Percentiles rank a stretch among this genome's conserved stretches.
Evolutionary conservation across 805 yeast species (phyloP).

Genomic region (Pichia nakasei): DNA sequence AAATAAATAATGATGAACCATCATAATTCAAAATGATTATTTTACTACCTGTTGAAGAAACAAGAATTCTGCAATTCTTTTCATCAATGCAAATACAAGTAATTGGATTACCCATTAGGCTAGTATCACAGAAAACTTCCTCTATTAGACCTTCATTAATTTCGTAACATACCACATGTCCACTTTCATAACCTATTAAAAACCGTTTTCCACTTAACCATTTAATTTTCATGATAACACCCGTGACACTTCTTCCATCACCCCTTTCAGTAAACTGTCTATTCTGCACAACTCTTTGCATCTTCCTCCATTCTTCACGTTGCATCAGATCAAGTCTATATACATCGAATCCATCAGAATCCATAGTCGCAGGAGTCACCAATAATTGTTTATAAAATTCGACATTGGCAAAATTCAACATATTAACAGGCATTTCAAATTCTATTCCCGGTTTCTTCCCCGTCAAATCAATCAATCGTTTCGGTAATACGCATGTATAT

Average conservation of each 20-base stretch:
- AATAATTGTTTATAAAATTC: slow-evolving; percentile 27
- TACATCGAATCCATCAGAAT: slow-evolving; percentile 58
- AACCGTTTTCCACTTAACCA: slow-evolving; percentile 30
- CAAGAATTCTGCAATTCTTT: slow-evolving; percentile 21
- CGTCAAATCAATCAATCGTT: slow-evolving; percentile 5
- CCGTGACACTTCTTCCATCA: slow-evolving; percentile 32
- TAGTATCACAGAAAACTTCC: slow-evolving; percentile 16
- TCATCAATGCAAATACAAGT: slow-evolving; percentile 32
- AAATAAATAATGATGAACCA: neutral
- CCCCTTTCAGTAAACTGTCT: neutral
- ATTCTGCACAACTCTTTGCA: slow-evolving; percentile 24
- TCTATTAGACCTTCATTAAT: slow-evolving; percentile 9
- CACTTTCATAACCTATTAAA: slow-evolving; percentile 66
- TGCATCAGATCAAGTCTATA: slow-evolving; percentile 30
- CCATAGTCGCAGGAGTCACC: slow-evolving; percentile 55
- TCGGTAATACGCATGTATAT: slow-evolving; percentile 12
- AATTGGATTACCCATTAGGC: slow-evolving; percentile 49
- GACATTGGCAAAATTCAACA: slow-evolving; percentile 66
- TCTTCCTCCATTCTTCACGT: neutral
- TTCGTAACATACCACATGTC: slow-evolving; percentile 26
- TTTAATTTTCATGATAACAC: slow-evolving; percentile 56
- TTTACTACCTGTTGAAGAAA: slow-evolving; percentile 43
- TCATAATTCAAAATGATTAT: neutral
- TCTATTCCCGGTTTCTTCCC: slow-evolving; percentile 14
- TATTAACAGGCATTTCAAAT: slow-evolving; percentile 57